These are phyloP conservation scores for Hyaloperonospora arabidopsidis DNA, from an alignment of 352 stramenopile genomes.

Conservation along the genomic window DNA sequence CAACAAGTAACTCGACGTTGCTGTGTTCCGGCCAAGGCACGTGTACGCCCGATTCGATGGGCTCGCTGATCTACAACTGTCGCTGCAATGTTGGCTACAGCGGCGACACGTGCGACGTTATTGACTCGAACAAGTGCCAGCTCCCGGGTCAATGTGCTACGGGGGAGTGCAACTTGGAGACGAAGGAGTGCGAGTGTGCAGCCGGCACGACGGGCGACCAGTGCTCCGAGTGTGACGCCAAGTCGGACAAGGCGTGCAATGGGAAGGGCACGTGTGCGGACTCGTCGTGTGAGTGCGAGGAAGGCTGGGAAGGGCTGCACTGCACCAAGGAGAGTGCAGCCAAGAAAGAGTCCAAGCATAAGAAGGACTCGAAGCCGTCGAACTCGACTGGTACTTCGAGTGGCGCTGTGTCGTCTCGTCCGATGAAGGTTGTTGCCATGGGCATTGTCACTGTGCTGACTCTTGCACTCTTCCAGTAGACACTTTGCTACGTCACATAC, in stretches of 20 bases:
- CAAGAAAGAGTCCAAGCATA: slow-evolving; percentile 32
- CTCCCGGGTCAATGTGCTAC: slow-evolving; percentile 59
- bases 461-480: slow-evolving; percentile 29
- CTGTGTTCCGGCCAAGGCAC: slow-evolving; percentile 63
- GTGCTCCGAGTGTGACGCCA: slow-evolving; percentile 59
- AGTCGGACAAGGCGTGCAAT: slow-evolving; percentile 41
- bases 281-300: slow-evolving; percentile 45
- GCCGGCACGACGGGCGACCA: slow-evolving; percentile 58
- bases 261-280: slow-evolving; percentile 48
- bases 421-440: slow-evolving; percentile 19
- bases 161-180: slow-evolving; percentile 62
- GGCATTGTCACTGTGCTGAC: slow-evolving; percentile 24
- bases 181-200: slow-evolving; percentile 53
- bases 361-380: slow-evolving; percentile 14
- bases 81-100: slow-evolving; percentile 72
- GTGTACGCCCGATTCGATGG: slow-evolving; percentile 36
- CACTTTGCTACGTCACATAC: slow-evolving; percentile 1
- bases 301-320: slow-evolving; percentile 56
- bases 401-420: slow-evolving; percentile 16
- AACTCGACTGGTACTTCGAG: slow-evolving; percentile 11
- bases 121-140: slow-evolving; percentile 72
- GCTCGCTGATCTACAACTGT: slow-evolving; percentile 50
- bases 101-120: slow-evolving; percentile 41
- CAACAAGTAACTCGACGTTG: slow-evolving; percentile 38
- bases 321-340: slow-evolving; percentile 52